Conservation (phyloP, 768 basidiomycete genomes). For the Boletus rubescentipes region DNA sequence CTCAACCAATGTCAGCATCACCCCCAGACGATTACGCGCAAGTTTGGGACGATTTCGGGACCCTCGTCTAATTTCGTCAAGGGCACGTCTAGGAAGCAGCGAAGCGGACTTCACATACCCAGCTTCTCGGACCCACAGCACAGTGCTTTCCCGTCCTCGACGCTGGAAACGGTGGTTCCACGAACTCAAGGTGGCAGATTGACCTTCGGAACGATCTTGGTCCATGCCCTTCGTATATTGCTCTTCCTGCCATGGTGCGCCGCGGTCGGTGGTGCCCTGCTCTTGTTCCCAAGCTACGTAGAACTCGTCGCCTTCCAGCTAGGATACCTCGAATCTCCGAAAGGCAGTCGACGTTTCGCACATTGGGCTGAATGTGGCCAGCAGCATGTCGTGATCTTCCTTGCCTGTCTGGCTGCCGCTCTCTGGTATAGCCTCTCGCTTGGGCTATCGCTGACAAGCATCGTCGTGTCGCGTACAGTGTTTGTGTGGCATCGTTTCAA, state of each 20-base stretch:
- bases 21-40: conserved; percentile 13
- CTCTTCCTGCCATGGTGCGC: conserved; percentile 38
- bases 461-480: conserved; percentile 22
- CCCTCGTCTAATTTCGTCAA: conserved; percentile 9
- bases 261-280: conserved; percentile 33
- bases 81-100: conserved; percentile 6
- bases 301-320: conserved; percentile 29
- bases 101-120: conserved; percentile 13
- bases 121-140: conserved; percentile 3
- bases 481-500: conserved; percentile 30
- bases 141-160: not conserved
- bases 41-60: conserved; percentile 29
- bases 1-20: not conserved
- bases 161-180: not conserved
- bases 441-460: conserved; percentile 22
- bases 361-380: conserved; percentile 37
- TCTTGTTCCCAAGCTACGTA: conserved; percentile 29
- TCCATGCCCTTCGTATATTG: conserved; percentile 13
- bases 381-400: conserved; percentile 36
- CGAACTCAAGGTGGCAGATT: not conserved
- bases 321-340: conserved; percentile 29
- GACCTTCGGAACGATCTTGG: not conserved
- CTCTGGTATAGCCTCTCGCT: conserved; percentile 20
- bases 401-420: conserved; percentile 19
- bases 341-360: conserved; percentile 37